Evolutionary conservation across 495 filamentous ascomycete genomes (phyloP).

Genomic region (Tuber calosporum): DNA sequence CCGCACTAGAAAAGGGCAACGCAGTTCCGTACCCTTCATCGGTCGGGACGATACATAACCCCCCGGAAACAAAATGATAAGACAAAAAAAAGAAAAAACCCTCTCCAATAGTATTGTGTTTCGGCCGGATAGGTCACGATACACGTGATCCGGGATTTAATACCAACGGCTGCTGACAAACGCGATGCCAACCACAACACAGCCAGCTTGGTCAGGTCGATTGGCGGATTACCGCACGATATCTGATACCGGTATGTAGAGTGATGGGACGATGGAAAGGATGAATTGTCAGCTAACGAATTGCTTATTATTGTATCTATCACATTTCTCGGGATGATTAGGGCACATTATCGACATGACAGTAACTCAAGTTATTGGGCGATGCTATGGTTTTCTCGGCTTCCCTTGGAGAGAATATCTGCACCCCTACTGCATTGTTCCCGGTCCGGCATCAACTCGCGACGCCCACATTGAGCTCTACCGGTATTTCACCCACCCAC

Average conservation of each 20-base stretch:
- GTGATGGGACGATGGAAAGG: not conserved
- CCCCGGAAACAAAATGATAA: not conserved
- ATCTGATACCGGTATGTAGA: too few species aligned
- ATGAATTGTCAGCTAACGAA: too few species aligned
- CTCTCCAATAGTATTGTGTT: too few species aligned
- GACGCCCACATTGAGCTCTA: not conserved
- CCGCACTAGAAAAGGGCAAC: too few species aligned
- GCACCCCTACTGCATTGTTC: not conserved
- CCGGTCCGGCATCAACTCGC: not conserved
- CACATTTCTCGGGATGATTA: not conserved
- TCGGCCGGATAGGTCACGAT: not conserved
- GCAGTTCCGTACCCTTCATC: too few species aligned
- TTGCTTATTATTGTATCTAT: not conserved
- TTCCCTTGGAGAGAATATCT: not conserved
- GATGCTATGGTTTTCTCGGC: too few species aligned
- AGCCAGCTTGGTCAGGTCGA: not conserved
- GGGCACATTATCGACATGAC: not conserved
- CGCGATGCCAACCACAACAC: not conserved
- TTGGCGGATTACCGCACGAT: not conserved
- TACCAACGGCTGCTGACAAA: not conserved
- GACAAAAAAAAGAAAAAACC: not conserved
- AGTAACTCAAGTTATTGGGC: too few species aligned
- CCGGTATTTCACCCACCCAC: not conserved
- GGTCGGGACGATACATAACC: too few species aligned
- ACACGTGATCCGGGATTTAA: not conserved